Conservation (phyloP, 2,329 filamentous ascomycete species). For the Leptodontidium sp. region DNA sequence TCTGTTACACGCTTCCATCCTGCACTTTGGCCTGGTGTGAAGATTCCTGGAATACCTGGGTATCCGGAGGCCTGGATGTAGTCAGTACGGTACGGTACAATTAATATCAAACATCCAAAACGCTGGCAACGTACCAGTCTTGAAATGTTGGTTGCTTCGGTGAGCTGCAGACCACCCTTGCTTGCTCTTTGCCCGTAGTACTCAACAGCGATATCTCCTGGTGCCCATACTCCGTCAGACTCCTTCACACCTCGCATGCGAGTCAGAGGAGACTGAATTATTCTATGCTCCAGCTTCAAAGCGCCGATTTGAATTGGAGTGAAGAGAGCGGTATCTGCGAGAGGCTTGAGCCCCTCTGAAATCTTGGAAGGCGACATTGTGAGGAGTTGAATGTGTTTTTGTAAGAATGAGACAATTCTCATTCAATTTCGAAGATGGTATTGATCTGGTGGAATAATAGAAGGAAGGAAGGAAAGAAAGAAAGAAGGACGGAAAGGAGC, state of each 20-base stretch:
- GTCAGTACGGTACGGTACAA: not conserved
- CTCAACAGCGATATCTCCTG: constrained; percentile 52
- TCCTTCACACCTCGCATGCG: constrained; percentile 35
- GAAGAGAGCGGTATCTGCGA: constrained; percentile 48
- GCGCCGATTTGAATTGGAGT: constrained; percentile 48
- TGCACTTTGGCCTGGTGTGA: constrained; percentile 57
- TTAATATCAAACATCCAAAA: not conserved
- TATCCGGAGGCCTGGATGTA: constrained; percentile 53
- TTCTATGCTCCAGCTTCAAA: constrained; percentile 55
- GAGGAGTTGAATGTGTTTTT: not conserved
- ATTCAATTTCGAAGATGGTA: no score
- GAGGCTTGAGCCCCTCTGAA: constrained; percentile 34
- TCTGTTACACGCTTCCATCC: constrained; percentile 67
- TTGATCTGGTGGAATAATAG: no score
- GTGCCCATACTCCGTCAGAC: constrained; percentile 53
- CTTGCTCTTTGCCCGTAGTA: constrained; percentile 62
- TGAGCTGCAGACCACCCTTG: constrained; percentile 64
- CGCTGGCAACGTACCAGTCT: constrained; percentile 44
- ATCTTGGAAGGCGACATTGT: constrained; percentile 33
- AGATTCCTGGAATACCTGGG: constrained; percentile 63
- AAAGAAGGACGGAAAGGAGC: no score
- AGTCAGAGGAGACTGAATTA: constrained; percentile 55
- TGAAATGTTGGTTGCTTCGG: constrained; percentile 60
- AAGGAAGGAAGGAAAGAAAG: no score
- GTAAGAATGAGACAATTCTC: not conserved